Percentiles rank a stretch among this genome's conserved stretches.
These are phyloP conservation scores for Cucurbita ficifolia DNA, from an alignment of 306 rosid species.

Conservation along the genomic window DNA sequence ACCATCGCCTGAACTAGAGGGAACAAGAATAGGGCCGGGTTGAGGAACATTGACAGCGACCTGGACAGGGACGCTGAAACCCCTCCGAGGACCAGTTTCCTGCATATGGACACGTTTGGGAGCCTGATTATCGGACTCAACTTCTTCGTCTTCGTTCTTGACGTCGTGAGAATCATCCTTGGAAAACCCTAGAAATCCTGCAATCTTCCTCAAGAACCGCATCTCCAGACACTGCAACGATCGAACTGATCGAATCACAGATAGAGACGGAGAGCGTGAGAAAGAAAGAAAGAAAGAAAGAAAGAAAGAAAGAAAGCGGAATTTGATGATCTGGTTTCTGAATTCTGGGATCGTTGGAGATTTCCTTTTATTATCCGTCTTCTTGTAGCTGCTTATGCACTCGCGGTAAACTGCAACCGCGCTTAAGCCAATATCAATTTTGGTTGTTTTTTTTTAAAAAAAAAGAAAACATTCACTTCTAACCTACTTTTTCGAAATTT, in stretches of 20 bases:
- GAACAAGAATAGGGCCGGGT: constrained; percentile 41
- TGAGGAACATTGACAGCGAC: constrained; percentile 49
- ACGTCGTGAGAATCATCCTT: constrained; percentile 42
- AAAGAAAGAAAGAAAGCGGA: not conserved
- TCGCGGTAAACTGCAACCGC: not conserved
- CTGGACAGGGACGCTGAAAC: constrained; percentile 61
- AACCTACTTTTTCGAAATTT: too few relatives aligned
- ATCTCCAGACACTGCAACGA: constrained; percentile 17
- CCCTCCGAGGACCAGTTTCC: constrained; percentile 51
- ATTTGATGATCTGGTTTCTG: not conserved
- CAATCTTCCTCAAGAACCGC: constrained; percentile 37
- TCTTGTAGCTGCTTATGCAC: not conserved
- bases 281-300: not conserved
- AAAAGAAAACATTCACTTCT: too few relatives aligned
- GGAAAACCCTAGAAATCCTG: constrained; percentile 43
- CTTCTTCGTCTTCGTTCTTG: constrained; percentile 27
- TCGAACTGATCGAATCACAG: constrained; percentile 3
- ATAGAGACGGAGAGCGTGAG: not conserved
- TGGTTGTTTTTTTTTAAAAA: too few relatives aligned
- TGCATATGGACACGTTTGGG: constrained; percentile 20
- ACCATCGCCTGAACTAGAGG: constrained; percentile 50
- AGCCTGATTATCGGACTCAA: constrained; percentile 18
- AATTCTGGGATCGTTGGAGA: not conserved
- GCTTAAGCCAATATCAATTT: not conserved
- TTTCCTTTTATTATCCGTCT: not conserved